Conservation (phyloP, 441 rosid genomes). For the Mallotus repandus region DNA sequence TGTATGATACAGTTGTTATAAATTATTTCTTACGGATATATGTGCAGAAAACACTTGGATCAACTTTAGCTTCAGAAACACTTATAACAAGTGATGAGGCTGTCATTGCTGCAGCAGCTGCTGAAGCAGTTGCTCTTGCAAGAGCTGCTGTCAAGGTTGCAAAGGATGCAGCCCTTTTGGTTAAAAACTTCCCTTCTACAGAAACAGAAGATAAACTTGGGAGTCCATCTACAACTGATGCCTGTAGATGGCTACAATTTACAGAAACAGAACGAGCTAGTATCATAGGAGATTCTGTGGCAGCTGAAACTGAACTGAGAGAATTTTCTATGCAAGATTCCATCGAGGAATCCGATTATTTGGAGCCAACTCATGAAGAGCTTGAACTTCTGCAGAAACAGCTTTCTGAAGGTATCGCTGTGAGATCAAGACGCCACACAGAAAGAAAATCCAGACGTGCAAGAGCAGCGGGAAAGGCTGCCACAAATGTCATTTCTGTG, state of each 20-base stretch:
- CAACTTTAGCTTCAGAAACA: slow-evolving; percentile 61
- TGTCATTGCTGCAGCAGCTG: slow-evolving; percentile 79
- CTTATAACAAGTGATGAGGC: slow-evolving; percentile 80
- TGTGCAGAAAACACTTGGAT: slow-evolving; percentile 54
- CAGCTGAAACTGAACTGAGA: slow-evolving; percentile 38
- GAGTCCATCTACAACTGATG: slow-evolving; percentile 32
- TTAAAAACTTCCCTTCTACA: slow-evolving; percentile 31
- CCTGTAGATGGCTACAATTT: slow-evolving; percentile 49
- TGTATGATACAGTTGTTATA: background rate
- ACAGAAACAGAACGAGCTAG: slow-evolving; percentile 60
- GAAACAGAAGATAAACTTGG: slow-evolving; percentile 32
- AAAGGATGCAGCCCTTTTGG: slow-evolving; percentile 65
- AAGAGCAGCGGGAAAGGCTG: slow-evolving; percentile 65
- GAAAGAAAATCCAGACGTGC: slow-evolving; percentile 77
- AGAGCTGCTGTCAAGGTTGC: slow-evolving; percentile 86
- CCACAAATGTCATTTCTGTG: slow-evolving; percentile 48
- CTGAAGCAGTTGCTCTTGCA: slow-evolving; percentile 93
- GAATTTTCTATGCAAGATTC: slow-evolving; percentile 25
- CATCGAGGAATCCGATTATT: slow-evolving; percentile 42
- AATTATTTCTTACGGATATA: slow-evolving; percentile 13
- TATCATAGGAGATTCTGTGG: slow-evolving; percentile 45
- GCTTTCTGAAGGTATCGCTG: slow-evolving; percentile 53
- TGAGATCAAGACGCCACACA: slow-evolving; percentile 70
- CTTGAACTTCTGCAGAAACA: slow-evolving; percentile 54
- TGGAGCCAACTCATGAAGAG: slow-evolving; percentile 53